Conservation (phyloP, 1,284 basidiomycete species). For the Gymnopus androsaceus region DNA sequence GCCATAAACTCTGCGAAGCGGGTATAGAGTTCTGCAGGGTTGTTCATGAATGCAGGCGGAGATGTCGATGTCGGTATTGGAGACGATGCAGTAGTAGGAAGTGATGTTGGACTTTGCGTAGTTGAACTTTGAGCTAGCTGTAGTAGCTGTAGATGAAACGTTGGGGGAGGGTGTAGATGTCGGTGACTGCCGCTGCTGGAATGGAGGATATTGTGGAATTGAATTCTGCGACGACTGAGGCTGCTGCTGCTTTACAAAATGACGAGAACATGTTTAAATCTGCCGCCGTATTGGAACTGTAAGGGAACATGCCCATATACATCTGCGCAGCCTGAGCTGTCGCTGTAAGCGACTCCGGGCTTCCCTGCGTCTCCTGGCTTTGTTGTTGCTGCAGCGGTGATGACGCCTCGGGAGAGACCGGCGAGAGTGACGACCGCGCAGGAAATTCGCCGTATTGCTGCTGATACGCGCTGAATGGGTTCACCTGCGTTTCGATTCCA, state of each 20-base stretch:
- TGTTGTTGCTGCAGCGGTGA: not conserved
- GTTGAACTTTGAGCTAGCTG: too few relatives aligned
- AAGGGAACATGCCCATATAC: slow-evolving; percentile 2
- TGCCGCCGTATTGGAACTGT: not conserved
- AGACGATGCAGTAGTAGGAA: not conserved
- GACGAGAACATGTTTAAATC: not conserved
- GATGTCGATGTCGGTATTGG: not conserved
- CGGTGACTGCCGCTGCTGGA: not conserved
- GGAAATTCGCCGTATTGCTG: slow-evolving; percentile 1
- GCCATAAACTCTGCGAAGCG: slow-evolving; percentile 6
- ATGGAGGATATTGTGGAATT: not conserved
- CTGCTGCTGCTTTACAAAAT: not conserved
- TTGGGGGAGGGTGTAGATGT: not conserved
- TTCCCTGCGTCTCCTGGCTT: not conserved
- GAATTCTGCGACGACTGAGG: not conserved
- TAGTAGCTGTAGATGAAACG: not conserved
- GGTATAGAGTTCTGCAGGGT: slow-evolving; percentile 3
- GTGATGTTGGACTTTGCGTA: slow-evolving; percentile 1
- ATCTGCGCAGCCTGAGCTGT: slow-evolving; percentile 9
- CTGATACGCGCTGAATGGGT: not conserved
- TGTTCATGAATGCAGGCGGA: not conserved
- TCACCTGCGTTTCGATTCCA: not conserved
- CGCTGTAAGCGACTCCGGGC: not conserved
- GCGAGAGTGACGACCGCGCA: not conserved
- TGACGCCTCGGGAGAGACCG: not conserved